phyloP scores from a whole-genome alignment of 75 land plant genomes.

The Pinus tabuliformis region DNA sequence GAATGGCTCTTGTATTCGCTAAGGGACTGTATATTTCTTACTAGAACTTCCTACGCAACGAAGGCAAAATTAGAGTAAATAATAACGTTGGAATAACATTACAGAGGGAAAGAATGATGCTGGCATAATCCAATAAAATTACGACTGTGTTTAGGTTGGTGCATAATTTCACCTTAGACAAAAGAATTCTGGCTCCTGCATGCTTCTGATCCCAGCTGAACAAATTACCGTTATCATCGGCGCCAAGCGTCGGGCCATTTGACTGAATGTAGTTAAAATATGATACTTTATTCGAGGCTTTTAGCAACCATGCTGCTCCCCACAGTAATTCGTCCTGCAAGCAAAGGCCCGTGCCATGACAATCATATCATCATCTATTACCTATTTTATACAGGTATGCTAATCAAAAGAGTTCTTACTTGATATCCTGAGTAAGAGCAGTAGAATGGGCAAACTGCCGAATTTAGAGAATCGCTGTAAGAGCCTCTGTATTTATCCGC shows the following conservation, averaged over 20 bases:
- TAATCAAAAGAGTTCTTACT: slow-evolving; percentile 6
- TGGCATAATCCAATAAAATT: slow-evolving; percentile 4
- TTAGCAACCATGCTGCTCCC: slow-evolving; percentile 52
- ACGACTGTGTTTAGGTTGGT: background rate
- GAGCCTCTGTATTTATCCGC: slow-evolving; percentile 38
- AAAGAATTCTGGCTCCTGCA: slow-evolving; percentile 35
- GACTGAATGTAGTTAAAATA: slow-evolving; percentile 29
- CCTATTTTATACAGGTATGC: too few relatives aligned
- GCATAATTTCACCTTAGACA: slow-evolving; percentile 19
- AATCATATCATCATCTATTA: too few relatives aligned
- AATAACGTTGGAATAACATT: background rate
- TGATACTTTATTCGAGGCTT: slow-evolving; percentile 12
- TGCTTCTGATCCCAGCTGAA: slow-evolving; percentile 48
- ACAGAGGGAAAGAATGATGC: background rate
- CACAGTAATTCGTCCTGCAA: slow-evolving; percentile 34
- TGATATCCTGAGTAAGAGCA: slow-evolving; percentile 50
- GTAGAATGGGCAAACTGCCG: slow-evolving; percentile 49
- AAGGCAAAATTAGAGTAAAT: background rate
- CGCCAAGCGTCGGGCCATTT: slow-evolving; percentile 14
- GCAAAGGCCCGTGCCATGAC: background rate
- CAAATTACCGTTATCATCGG: slow-evolving; percentile 11
- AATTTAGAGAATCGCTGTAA: slow-evolving; percentile 30
- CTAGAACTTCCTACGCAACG: background rate
- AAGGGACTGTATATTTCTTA: slow-evolving; percentile 4
- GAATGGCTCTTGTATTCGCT: slow-evolving; percentile 20